Evolutionary conservation across 306 rosid species (phyloP).

Genomic region (Senna tora): DNA sequence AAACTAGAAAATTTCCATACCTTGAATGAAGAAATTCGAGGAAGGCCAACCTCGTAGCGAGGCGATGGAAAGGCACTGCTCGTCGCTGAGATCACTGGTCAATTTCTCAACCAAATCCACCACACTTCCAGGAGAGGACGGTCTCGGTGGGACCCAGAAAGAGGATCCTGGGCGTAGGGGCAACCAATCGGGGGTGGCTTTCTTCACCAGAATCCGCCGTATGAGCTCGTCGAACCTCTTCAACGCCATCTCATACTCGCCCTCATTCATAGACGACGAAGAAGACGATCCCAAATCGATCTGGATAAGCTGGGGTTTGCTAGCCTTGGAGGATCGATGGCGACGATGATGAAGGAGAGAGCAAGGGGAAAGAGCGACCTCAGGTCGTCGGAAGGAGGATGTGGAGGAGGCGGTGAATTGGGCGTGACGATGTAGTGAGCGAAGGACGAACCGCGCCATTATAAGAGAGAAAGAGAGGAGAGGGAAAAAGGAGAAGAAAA

Average conservation of each 20-base stretch:
- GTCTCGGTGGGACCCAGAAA: constrained; percentile 80
- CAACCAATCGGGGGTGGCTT: constrained; percentile 72
- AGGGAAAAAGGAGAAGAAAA: background rate
- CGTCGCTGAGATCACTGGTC: constrained; percentile 43
- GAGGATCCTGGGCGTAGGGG: constrained; percentile 79
- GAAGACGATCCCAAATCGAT: constrained; percentile 50
- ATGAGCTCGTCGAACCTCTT: constrained; percentile 59
- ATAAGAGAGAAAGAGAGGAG: background rate
- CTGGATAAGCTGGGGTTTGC: constrained; percentile 43
- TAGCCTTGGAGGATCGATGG: constrained; percentile 44
- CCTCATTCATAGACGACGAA: constrained; percentile 18
- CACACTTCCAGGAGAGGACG: constrained; percentile 29
- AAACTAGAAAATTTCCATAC: constrained; percentile 5
- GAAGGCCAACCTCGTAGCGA: constrained; percentile 62
- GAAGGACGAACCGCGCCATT: constrained; percentile 55
- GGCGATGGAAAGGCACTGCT: constrained; percentile 53
- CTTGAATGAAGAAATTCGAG: constrained; percentile 41
- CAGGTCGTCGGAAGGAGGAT: background rate
- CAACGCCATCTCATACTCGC: constrained; percentile 51
- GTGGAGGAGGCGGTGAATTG: background rate
- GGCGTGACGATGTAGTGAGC: constrained; percentile 29
- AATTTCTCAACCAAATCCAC: constrained; percentile 46
- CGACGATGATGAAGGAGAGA: background rate
- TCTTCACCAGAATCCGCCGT: constrained; percentile 53
- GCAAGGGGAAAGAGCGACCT: background rate